phyloP scores from a whole-genome alignment of 2,329 filamentous ascomycete genomes.

The Aspergillus brasiliensis region DNA sequence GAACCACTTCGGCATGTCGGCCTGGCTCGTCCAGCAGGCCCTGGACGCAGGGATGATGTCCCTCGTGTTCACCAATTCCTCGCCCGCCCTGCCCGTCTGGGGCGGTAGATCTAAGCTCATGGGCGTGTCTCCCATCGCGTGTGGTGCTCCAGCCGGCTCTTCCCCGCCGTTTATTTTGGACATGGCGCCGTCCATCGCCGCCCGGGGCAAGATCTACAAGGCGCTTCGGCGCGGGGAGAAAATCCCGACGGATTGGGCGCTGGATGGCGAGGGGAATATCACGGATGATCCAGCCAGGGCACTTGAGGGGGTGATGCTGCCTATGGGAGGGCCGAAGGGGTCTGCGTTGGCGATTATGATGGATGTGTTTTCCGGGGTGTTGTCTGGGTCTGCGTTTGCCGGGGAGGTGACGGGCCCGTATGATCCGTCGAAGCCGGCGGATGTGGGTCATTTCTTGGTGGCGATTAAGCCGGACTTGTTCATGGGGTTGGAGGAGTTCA shows the following conservation, averaged over 20 bases:
- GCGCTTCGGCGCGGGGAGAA: conserved; percentile 45
- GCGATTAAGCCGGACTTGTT: conserved; percentile 75
- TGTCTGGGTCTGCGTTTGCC: conserved; percentile 77
- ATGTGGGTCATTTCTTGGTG: conserved; percentile 74
- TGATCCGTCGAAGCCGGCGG: conserved; percentile 66
- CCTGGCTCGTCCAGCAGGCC: conserved; percentile 78
- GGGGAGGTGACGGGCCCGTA: conserved; percentile 77
- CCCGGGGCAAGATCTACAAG: conserved; percentile 50
- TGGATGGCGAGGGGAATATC: conserved; percentile 68
- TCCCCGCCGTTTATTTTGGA: conserved; percentile 60
- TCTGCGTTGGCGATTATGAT: conserved; percentile 79
- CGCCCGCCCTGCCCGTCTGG: conserved; percentile 71
- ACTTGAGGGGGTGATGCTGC: conserved; percentile 77
- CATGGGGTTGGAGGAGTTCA: conserved; percentile 70
- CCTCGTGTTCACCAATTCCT: conserved; percentile 71
- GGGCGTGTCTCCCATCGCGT: conserved; percentile 72
- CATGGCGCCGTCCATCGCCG: conserved; percentile 51
- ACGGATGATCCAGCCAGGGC: conserved; percentile 73
- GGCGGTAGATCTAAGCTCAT: conserved; percentile 69
- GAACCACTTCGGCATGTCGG: conserved; percentile 83
- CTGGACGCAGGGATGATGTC: conserved; percentile 71
- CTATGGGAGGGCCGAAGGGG: conserved; percentile 83
- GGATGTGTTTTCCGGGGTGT: conserved; percentile 79
- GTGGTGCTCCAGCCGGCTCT: conserved; percentile 69
- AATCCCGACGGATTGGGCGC: conserved; percentile 64